Evolutionary conservation across 225 moss, liverwort and hornwort genomes (phyloP).

Genomic region (Asterella californica): DNA sequence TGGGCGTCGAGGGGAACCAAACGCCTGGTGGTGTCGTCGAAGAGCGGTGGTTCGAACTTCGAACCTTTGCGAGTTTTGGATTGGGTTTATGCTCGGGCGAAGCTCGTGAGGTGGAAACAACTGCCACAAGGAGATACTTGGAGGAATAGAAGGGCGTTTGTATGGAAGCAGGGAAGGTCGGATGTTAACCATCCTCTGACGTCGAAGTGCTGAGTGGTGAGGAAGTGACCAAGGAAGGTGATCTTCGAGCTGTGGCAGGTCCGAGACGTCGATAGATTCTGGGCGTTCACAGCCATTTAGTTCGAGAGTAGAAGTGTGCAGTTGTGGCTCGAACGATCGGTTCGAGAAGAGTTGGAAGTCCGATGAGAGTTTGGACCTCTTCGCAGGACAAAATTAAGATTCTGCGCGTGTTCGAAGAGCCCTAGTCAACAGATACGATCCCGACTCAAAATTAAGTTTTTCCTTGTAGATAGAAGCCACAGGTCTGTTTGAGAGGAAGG

Average conservation of each 20-base stretch:
- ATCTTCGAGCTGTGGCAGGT: neutral
- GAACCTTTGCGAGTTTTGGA: neutral
- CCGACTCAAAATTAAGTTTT: neutral
- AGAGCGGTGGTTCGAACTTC: neutral
- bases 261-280: neutral
- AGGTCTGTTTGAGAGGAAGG: neutral
- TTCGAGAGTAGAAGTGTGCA: neutral
- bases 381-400: neutral
- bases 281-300: neutral
- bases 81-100: neutral
- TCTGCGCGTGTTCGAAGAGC: neutral
- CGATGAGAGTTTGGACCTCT: too few species aligned
- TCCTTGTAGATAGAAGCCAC: neutral
- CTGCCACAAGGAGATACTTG: neutral
- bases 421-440: neutral
- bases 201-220: neutral
- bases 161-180: neutral
- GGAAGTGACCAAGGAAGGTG: neutral
- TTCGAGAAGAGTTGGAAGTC: neutral
- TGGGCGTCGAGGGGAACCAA: too few species aligned
- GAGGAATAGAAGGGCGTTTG: neutral
- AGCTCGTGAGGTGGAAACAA: neutral
- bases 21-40: neutral
- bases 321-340: neutral
- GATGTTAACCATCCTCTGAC: neutral